A percentile compares a stretch with the other conserved stretches of the same genome.
Evolutionary conservation across 1,284 basidiomycete species (phyloP).

Genomic region (Trametes polyzona): DNA sequence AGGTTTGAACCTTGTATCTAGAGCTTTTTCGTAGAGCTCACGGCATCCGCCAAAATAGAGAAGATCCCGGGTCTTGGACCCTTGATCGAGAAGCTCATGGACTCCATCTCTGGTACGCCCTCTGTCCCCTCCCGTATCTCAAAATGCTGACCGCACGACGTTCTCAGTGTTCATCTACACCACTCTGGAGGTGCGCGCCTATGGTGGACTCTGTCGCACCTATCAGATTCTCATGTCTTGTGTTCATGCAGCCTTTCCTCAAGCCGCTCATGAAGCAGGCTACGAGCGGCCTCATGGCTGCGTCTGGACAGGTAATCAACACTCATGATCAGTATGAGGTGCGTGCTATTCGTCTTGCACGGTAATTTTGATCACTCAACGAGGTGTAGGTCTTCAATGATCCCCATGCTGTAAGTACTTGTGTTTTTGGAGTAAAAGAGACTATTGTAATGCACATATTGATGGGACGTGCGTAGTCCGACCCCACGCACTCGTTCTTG

Average conservation of each 20-base stretch:
- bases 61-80: slow-evolving; percentile 72
- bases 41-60: slow-evolving; percentile 42
- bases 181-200: slow-evolving; percentile 52
- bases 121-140: not conserved
- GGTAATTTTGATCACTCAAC: not conserved
- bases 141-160: not conserved
- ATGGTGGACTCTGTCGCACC: too few relatives aligned
- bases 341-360: not conserved
- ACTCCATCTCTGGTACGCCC: slow-evolving; percentile 67
- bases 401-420: slow-evolving; percentile 62
- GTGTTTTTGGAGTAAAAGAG: too few relatives aligned
- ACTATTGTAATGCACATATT: not conserved
- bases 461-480: slow-evolving; percentile 53
- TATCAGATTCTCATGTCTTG: too few relatives aligned
- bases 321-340: slow-evolving; percentile 81
- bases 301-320: slow-evolving; percentile 80
- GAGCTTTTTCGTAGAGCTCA: not conserved
- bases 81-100: slow-evolving; percentile 83
- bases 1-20: slow-evolving; percentile 31
- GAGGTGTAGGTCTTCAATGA: slow-evolving; percentile 69
- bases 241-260: slow-evolving; percentile 74
- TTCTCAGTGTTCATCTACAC: slow-evolving; percentile 76
- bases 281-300: slow-evolving; percentile 59
- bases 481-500: slow-evolving; percentile 86
- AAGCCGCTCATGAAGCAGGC: slow-evolving; percentile 73